Percentiles rank a stretch among this genome's conserved stretches.
These are phyloP conservation scores for Beauveria scarabaeidicola DNA, from an alignment of 2,329 filamentous ascomycete species.

Conservation along the genomic window DNA sequence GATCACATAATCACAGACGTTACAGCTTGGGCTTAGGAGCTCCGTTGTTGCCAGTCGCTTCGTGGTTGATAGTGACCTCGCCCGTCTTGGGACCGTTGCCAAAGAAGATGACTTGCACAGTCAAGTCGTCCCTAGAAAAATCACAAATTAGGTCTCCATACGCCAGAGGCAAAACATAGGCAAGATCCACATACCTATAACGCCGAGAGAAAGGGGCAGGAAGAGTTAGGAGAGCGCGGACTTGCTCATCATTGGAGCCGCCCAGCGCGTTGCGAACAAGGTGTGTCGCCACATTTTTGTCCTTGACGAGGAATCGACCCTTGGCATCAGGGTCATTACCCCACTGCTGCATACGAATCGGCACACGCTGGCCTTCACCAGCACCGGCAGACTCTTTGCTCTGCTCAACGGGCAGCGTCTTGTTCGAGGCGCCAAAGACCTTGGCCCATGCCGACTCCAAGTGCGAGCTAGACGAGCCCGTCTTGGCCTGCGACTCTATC, in stretches of 20 bases:
- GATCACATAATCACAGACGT: conserved; percentile 19
- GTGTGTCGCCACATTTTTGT: conserved; percentile 94
- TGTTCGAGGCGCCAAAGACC: conserved; percentile 43
- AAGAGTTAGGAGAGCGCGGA: conserved; percentile 83
- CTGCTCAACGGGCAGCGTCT: conserved; percentile 69
- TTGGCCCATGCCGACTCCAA: conserved; percentile 61
- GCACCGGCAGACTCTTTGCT: conserved; percentile 27
- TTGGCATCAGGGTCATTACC: conserved; percentile 65
- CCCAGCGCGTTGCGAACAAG: conserved; percentile 91
- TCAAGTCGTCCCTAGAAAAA: conserved; percentile 73
- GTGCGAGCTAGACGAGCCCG: conserved; percentile 48
- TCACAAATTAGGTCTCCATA: background rate
- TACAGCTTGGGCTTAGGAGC: conserved; percentile 33
- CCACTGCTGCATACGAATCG: conserved; percentile 87
- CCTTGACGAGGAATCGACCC: conserved; percentile 84
- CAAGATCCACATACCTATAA: conserved; percentile 56
- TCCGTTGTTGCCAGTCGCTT: conserved; percentile 59
- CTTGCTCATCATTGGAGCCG: conserved; percentile 85
- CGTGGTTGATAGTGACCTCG: conserved; percentile 73
- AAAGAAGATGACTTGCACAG: conserved; percentile 98
- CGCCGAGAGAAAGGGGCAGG: conserved; percentile 84
- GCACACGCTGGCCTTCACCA: conserved; percentile 68
- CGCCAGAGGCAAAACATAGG: too few species aligned
- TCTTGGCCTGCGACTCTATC: conserved; percentile 67
- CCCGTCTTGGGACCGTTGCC: conserved; percentile 71